These are phyloP conservation scores for Aeminium ludgeri DNA, from an alignment of 495 filamentous ascomycete species.

Conservation along the genomic window DNA sequence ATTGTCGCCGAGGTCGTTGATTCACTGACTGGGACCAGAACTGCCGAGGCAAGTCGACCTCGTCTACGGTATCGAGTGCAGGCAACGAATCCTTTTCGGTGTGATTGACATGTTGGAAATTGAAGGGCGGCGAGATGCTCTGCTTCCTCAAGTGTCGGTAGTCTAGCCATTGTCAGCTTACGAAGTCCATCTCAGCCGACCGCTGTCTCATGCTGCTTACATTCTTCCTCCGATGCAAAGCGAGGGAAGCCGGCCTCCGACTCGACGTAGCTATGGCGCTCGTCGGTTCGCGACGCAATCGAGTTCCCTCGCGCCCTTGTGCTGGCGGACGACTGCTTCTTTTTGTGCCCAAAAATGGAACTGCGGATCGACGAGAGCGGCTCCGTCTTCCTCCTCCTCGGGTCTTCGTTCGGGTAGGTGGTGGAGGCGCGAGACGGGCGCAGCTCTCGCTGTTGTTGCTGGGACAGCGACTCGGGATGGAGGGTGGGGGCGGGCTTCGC, in stretches of 20 bases:
- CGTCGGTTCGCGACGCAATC: no score
- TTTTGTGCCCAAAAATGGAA: constrained; percentile 3
- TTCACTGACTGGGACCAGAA: constrained; percentile 50
- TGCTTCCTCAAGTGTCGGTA: constrained; percentile 9
- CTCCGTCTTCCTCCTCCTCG: constrained; percentile 3
- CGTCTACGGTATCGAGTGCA: constrained; percentile 36
- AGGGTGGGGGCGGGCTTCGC: no score
- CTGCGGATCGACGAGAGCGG: constrained; percentile 5
- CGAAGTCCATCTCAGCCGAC: background rate
- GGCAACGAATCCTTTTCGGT: constrained; percentile 49
- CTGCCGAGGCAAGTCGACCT: constrained; percentile 46
- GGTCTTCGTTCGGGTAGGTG: no score
- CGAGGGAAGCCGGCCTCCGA: no score
- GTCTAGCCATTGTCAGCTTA: constrained; percentile 1
- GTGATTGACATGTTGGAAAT: constrained; percentile 78
- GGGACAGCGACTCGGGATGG: no score
- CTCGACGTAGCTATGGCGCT: no score
- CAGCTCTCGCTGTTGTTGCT: no score
- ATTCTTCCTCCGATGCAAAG: constrained; percentile 6
- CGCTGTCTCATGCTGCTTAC: background rate
- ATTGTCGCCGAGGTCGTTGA: constrained; percentile 42
- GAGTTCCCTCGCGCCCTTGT: no score
- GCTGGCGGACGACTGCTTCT: background rate
- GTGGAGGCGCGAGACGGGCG: no score
- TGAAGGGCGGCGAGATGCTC: constrained; percentile 64